A percentile compares a stretch with the other conserved stretches of the same genome.
Conservation (phyloP, 805 yeast species). For the Zygosaccharomyces lentus region DNA sequence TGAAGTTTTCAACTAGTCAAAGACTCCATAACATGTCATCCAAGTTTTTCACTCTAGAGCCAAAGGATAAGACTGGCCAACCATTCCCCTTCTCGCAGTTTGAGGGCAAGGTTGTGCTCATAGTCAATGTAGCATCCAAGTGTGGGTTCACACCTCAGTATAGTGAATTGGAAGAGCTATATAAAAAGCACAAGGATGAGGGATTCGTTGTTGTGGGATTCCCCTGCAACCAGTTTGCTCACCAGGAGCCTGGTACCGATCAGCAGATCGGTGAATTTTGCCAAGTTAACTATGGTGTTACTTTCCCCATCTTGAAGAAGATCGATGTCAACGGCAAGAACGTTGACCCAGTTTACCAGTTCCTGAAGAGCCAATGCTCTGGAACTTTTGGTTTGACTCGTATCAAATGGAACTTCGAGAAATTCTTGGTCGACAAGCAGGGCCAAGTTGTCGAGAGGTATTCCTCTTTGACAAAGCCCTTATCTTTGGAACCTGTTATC, state of each 20-base stretch:
- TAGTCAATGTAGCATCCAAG: constrained; percentile 87
- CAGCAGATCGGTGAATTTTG: constrained; percentile 73
- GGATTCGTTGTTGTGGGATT: constrained; percentile 74
- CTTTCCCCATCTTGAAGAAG: constrained; percentile 84
- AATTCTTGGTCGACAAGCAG: constrained; percentile 51
- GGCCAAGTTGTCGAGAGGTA: constrained; percentile 59
- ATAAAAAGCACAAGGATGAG: constrained; percentile 56
- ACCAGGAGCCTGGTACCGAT: constrained; percentile 68
- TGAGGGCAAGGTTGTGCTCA: constrained; percentile 73
- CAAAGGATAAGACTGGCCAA: constrained; percentile 55
- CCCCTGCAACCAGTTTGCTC: constrained; percentile 88
- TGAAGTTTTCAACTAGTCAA: background rate
- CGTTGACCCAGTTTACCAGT: constrained; percentile 76
- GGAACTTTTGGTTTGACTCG: constrained; percentile 63
- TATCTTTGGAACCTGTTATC: constrained; percentile 51
- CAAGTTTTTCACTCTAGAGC: constrained; percentile 59
- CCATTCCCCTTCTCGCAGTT: constrained; percentile 56
- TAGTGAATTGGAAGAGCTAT: constrained; percentile 61
- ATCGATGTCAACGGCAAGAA: constrained; percentile 83
- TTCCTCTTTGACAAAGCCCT: constrained; percentile 67
- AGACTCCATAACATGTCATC: constrained; percentile 32
- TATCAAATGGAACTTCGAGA: constrained; percentile 78
- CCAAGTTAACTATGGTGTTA: constrained; percentile 76
- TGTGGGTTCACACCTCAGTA: constrained; percentile 79
- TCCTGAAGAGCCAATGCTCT: constrained; percentile 60